Evolutionary conservation across 2,329 filamentous ascomycete genomes (phyloP), one percentile per base, ranked within the genome.

Genomic region (Colletotrichum euphorbiae): DNA sequence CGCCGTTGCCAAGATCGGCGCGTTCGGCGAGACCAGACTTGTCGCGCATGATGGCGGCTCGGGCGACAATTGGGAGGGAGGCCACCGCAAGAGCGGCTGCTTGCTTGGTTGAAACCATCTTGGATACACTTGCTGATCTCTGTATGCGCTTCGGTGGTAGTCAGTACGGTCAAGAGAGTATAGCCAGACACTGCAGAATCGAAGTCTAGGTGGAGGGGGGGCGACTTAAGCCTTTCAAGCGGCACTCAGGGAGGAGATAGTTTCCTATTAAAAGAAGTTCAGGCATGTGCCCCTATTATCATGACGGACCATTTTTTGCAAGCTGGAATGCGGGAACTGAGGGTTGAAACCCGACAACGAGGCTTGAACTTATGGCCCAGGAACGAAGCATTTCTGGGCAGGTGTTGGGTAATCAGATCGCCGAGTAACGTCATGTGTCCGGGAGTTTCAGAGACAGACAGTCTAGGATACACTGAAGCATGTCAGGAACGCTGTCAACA

Each of bases 251-350:
- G 36, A 11, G 36, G 36, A 38, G 13, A 8, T 3, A 6, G 36
- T 45, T 19, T 8, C 42, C 17, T 19, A 19, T 17, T n/a, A 45
- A n/a, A 45, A n/a, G 6, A 45, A 45, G 11, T 11, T 13, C 15
- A 15, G 13, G 36, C 36, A 38, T 13, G 36, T 38, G 36, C 8
- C 8, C 8, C 9, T 13, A 38, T 38, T 38, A 8, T 15, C 36
- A 38, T 38, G 36, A 15, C 36, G 13, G 36, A 13, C 36, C 28
- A 28, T 28, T 3, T 8, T 8, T 28, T 8, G 7, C 7, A 28
- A 38, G 36, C 31, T 58, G 62, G 56, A 66, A 66, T 61, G 62
- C 31, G 19, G 48, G 31, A 66, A 61, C 55, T 48, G 36, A 66
- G 24, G 31, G 13, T 54, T n/a, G 5, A 12, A 15, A 38, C 8